Percentiles rank a stretch among this genome's conserved stretches.
These are phyloP conservation scores for Xerocomus amazonicus DNA, from an alignment of 1,284 basidiomycete species.

Conservation along the genomic window DNA sequence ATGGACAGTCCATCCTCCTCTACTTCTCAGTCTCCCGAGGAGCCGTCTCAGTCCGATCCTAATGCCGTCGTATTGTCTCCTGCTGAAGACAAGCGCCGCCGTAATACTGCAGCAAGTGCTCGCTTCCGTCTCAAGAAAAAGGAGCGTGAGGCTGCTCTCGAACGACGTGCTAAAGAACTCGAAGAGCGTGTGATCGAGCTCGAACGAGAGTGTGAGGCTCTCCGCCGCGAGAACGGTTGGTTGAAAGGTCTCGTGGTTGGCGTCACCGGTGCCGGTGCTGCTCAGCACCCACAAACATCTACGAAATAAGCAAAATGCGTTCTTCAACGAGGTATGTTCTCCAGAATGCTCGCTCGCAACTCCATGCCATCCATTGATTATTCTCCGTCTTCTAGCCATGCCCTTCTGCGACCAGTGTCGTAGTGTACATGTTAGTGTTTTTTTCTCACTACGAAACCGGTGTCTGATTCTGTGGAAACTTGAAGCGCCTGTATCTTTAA, in stretches of 20 bases:
- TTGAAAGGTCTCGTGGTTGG: conserved; percentile 90
- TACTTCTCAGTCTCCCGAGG: conserved; percentile 27
- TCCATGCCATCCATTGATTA: neutral
- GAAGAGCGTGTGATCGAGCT: conserved; percentile 79
- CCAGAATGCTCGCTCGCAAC: neutral
- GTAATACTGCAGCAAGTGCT: conserved; percentile 97
- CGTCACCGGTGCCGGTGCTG: conserved; percentile 63
- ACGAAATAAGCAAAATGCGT: conserved; percentile 16
- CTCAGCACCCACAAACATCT: conserved; percentile 28
- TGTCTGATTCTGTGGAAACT: conserved; percentile 3
- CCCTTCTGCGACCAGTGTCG: no score
- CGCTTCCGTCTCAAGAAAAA: conserved; percentile 99
- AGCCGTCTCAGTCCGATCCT: conserved; percentile 30
- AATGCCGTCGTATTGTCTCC: conserved; percentile 37
- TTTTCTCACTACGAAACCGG: neutral
- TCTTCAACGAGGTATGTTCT: neutral
- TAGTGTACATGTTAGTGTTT: neutral
- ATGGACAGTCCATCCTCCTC: conserved; percentile 35
- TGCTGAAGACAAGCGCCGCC: conserved; percentile 86
- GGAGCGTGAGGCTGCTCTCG: conserved; percentile 92
- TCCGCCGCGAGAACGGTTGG: conserved; percentile 94
- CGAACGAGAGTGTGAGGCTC: conserved; percentile 86
- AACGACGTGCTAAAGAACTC: conserved; percentile 88
- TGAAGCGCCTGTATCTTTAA: conserved; percentile 16
- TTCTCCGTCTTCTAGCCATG: conserved; percentile 3